A percentile compares a stretch with the other conserved stretches of the same genome.
These are phyloP conservation scores for Dryadomyces quercus-mongolicae DNA, from an alignment of 2,329 filamentous ascomycete genomes.

Conservation along the genomic window DNA sequence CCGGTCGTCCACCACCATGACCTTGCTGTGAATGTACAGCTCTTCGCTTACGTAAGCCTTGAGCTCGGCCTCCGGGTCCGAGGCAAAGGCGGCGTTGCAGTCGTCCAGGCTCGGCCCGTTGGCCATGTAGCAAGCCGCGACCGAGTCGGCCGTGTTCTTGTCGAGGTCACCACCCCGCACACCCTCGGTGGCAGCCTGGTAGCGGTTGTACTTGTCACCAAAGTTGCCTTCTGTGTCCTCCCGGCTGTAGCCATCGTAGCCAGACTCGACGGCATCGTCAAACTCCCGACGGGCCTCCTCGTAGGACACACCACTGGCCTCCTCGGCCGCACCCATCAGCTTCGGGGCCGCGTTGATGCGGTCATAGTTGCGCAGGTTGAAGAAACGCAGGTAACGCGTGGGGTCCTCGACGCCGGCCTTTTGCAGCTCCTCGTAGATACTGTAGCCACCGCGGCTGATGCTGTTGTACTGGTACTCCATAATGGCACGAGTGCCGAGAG, in stretches of 20 bases:
- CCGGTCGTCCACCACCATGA: slow-evolving; percentile 71
- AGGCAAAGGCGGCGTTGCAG: background rate
- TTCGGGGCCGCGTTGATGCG: slow-evolving; percentile 59
- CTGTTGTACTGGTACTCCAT: slow-evolving; percentile 81
- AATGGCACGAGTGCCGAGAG: slow-evolving; percentile 68
- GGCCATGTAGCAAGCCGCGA: slow-evolving; percentile 76
- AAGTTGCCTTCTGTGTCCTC: slow-evolving; percentile 14
- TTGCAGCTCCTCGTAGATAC: slow-evolving; percentile 61
- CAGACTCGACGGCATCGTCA: slow-evolving; percentile 42
- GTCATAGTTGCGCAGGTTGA: slow-evolving; percentile 76
- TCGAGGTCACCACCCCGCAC: slow-evolving; percentile 11
- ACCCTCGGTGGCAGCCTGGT: slow-evolving; percentile 55
- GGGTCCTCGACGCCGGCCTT: slow-evolving; percentile 55
- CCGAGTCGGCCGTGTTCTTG: slow-evolving; percentile 54
- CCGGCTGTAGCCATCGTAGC: slow-evolving; percentile 24
- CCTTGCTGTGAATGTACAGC: slow-evolving; percentile 53
- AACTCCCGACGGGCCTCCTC: slow-evolving; percentile 51
- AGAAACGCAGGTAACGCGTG: slow-evolving; percentile 66
- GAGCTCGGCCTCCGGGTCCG: slow-evolving; percentile 37
- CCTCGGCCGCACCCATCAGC: slow-evolving; percentile 48
- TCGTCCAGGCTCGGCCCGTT: slow-evolving; percentile 56
- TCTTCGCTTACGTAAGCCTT: slow-evolving; percentile 51
- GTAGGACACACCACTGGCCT: slow-evolving; percentile 53
- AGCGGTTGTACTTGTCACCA: slow-evolving; percentile 48
- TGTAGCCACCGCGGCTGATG: slow-evolving; percentile 65